Percentiles rank a stretch among this genome's conserved stretches.
Evolutionary conservation across 163 green algal genomes (phyloP).

Genomic region (Smithsoniella earleae): DNA sequence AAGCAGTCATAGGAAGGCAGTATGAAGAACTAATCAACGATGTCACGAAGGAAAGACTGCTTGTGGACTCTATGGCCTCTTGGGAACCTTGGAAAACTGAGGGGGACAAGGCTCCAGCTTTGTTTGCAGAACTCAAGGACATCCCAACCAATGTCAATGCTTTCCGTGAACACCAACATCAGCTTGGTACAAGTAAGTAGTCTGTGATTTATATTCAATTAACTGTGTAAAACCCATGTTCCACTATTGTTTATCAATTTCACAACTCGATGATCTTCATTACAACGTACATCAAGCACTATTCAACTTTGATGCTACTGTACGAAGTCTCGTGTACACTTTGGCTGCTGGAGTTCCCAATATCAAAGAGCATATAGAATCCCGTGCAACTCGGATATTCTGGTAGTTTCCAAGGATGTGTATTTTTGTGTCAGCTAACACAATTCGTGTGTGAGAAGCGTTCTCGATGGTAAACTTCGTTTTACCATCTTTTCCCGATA

Average conservation of each 20-base stretch:
- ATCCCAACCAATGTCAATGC: slow-evolving; percentile 27
- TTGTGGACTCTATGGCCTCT: slow-evolving; percentile 23
- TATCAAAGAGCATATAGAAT: slow-evolving; percentile 92
- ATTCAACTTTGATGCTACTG: slow-evolving; percentile 12
- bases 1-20: not conserved
- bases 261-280: too few species aligned
- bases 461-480: slow-evolving; percentile 99
- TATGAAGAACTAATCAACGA: slow-evolving; percentile 23
- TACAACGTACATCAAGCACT: not conserved
- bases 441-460: slow-evolving; percentile 88
- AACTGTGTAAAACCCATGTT: too few species aligned
- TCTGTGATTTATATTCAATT: too few species aligned
- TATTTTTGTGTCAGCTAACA: slow-evolving; percentile 94
- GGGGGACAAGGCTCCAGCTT: not conserved
- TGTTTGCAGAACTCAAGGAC: slow-evolving; percentile 19
- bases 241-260: too few species aligned
- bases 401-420: slow-evolving; percentile 91
- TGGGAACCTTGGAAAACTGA: slow-evolving; percentile 4
- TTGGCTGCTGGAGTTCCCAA: slow-evolving; percentile 91
- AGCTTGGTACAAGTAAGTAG: slow-evolving; percentile 17
- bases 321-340: slow-evolving; percentile 84
- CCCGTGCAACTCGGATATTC: slow-evolving; percentile 58
- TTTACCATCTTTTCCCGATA: slow-evolving; percentile 87
- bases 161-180: slow-evolving; percentile 8
- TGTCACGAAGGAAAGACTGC: not conserved